phyloP scores from a whole-genome alignment of 2,329 filamentous ascomycete species.

The Cryphonectria parasitica region DNA sequence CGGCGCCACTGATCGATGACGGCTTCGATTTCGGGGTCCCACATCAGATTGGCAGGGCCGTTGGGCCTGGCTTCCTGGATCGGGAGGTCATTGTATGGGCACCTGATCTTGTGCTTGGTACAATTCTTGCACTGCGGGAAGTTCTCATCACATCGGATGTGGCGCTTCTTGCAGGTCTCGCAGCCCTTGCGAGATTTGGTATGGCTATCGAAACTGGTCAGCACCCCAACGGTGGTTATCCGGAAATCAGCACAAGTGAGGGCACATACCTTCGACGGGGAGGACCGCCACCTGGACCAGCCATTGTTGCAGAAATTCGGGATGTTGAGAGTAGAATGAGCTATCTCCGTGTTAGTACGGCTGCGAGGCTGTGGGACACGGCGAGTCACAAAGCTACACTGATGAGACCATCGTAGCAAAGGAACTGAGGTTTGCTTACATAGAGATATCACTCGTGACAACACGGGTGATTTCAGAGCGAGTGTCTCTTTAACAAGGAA shows the following conservation, averaged over 20 bases:
- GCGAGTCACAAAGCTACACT: background rate
- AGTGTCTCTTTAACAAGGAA: constrained; percentile 2
- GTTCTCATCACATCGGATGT: constrained; percentile 97
- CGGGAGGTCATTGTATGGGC: constrained; percentile 92
- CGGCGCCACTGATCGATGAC: constrained; percentile 82
- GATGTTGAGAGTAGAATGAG: background rate
- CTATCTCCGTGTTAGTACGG: constrained; percentile 27
- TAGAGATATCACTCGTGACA: constrained; percentile 25
- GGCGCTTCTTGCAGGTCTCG: constrained; percentile 95
- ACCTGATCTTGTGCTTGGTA: constrained; percentile 97
- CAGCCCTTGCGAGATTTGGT: constrained; percentile 99
- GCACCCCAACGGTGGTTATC: constrained; percentile 18
- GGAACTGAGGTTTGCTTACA: constrained; percentile 3
- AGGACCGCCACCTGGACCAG: constrained; percentile 92
- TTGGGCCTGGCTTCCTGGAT: constrained; percentile 65
- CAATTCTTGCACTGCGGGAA: constrained; percentile 99
- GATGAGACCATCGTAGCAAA: no score
- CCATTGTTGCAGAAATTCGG: constrained; percentile 62
- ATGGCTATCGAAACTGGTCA: constrained; percentile 64
- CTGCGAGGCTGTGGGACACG: background rate
- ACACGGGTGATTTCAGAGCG: constrained; percentile 21
- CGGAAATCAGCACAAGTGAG: constrained; percentile 8
- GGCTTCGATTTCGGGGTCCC: constrained; percentile 83
- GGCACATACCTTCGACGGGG: constrained; percentile 67
- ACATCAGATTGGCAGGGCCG: constrained; percentile 73